Evolutionary conservation across 106 monocot species (phyloP), one percentile per base, ranked within the genome.

Genomic region (Dendrobium huoshanense): DNA sequence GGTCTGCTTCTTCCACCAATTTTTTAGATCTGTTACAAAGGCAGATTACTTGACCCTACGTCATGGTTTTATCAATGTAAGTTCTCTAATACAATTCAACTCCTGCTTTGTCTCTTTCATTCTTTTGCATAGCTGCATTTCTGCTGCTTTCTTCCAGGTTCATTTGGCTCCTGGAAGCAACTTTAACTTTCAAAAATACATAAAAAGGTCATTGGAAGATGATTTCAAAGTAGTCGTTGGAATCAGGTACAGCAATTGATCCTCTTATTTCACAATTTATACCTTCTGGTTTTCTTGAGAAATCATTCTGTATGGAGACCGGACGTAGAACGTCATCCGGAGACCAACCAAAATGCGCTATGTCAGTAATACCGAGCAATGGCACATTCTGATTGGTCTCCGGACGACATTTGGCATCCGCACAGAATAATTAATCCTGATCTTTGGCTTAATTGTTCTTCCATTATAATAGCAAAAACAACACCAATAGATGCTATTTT

Each of bases 101-200:
- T 11, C n/a, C 22, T 19, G 10, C 1, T 41, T 74, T 74, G 16
- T 37, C 70, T 37, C 70, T 3, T 64, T 37, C n/a, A 19, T 44
- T 24, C 20, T 61, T 61, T 11, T 45, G 47, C 13, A 8, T 56
- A 2, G 7, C 77, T 47, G 3, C 48, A 61, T 51, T 54, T n/a
- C 20, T 31, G 31, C 22, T 42, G 13, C 19, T 20, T 49, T 61
- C n/a, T 56, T 19, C 67, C 73, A 89, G 91, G 86, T 83, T 48
- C 91, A 92, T 72, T 82, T 92, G 75, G 85, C 89, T 48, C 89
- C 87, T 18, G 85, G 86, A 65, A 92, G 89, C 79, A 85, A 81
- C 31, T 92, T 92, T 75, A 77, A 89, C 74, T 92, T 92, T 75
- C 87, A 87, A 81, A 81, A 92, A 47, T 92, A 92, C 79, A 92